phyloP scores from a whole-genome alignment of 805 yeast species.

The Maudiozyma barnettii region DNA sequence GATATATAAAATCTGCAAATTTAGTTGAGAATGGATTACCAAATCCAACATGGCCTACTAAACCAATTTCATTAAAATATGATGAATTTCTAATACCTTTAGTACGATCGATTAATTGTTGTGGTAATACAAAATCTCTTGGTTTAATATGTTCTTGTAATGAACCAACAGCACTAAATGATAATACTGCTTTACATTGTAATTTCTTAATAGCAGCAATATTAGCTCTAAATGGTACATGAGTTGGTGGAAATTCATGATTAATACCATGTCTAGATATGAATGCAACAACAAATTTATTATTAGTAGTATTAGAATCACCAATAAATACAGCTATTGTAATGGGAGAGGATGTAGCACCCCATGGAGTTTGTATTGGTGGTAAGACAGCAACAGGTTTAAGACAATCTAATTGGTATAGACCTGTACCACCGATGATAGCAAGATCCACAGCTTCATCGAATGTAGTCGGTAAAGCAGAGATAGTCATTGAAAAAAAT shows the following conservation, averaged over 20 bases:
- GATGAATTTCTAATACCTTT: slow-evolving; percentile 89
- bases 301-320: background rate
- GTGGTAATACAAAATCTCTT: slow-evolving; percentile 93
- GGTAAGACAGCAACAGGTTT: slow-evolving; percentile 73
- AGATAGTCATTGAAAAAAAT: slow-evolving; percentile 13
- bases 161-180: slow-evolving; percentile 95
- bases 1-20: slow-evolving; percentile 56
- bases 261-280: slow-evolving; percentile 89
- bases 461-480: slow-evolving; percentile 19
- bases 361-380: slow-evolving; percentile 92
- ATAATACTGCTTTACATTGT: slow-evolving; percentile 81
- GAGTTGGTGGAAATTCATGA: slow-evolving; percentile 84
- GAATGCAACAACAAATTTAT: slow-evolving; percentile 71
- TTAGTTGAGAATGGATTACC: slow-evolving; percentile 91
- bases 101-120: slow-evolving; percentile 93
- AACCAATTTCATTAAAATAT: slow-evolving; percentile 75
- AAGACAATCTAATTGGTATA: slow-evolving; percentile 74
- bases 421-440: slow-evolving; percentile 97
- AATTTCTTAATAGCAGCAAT: slow-evolving; percentile 87
- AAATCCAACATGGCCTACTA: slow-evolving; percentile 94
- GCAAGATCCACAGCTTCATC: slow-evolving; percentile 54
- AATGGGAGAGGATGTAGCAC: slow-evolving; percentile 87
- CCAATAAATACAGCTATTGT: slow-evolving; percentile 68
- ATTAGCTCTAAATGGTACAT: slow-evolving; percentile 88
- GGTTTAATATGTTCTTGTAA: slow-evolving; percentile 83